Percentiles rank a stretch among this genome's conserved stretches.
Evolutionary conservation across 352 stramenopile genomes (phyloP).

Genomic region (Phytophthora pinifolia): DNA sequence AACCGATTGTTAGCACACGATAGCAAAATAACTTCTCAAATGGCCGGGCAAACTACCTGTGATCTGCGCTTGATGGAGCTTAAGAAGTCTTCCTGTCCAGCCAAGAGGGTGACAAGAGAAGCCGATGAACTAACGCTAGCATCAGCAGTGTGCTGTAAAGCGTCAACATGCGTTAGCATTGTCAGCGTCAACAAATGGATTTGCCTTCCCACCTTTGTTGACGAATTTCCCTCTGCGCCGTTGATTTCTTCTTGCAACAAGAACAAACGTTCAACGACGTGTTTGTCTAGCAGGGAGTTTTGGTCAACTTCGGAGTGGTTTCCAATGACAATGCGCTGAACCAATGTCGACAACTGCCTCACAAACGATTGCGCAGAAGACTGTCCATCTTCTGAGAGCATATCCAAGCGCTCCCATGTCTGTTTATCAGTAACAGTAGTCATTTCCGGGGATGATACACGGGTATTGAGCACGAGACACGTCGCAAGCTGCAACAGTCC

Average conservation of each 20-base stretch:
- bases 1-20: conserved; percentile 6
- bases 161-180: conserved; percentile 1
- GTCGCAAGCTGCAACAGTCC: conserved; percentile 71
- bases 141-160: conserved; percentile 10
- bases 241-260: conserved; percentile 35
- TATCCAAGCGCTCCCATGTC: conserved; percentile 62
- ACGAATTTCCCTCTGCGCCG: conserved; percentile 7
- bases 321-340: conserved; percentile 57
- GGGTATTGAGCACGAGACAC: conserved; percentile 59
- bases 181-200: background rate
- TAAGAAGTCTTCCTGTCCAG: conserved; percentile 29
- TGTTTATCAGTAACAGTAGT: conserved; percentile 33
- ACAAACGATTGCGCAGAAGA: conserved; percentile 48
- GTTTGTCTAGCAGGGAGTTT: conserved; percentile 47
- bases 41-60: conserved; percentile 40
- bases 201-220: conserved; percentile 9
- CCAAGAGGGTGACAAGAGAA: conserved; percentile 25
- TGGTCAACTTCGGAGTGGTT: conserved; percentile 34
- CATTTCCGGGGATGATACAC: background rate
- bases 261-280: conserved; percentile 55
- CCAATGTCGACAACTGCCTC: conserved; percentile 38
- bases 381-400: conserved; percentile 46
- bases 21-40: background rate
- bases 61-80: conserved; percentile 63
- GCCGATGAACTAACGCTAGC: conserved; percentile 2